Evolutionary conservation across 305 asterid genomes (phyloP), one percentile per base, ranked within the genome.

Genomic region (Lippia alba): DNA sequence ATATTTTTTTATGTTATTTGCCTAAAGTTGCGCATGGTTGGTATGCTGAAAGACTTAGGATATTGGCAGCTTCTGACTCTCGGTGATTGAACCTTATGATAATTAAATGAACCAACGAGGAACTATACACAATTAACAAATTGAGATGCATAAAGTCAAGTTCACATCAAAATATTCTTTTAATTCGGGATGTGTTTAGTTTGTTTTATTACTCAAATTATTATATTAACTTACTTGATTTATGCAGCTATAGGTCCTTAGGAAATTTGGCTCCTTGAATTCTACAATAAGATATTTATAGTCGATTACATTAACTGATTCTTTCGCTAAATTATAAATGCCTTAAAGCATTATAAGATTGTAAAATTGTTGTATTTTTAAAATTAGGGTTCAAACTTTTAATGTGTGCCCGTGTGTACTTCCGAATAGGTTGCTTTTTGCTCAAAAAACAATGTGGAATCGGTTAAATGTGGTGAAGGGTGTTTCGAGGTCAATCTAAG

Each of bases 11-110:
- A 50, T 57, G 24, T 70, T 61, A 73, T 69, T 78, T 61, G 57
- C 85, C 84, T 71, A 63, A 80, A 78, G 50, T 78, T 79, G 71
- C 75, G 82, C 84, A 53, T 12, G 66, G 53, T 81, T 33, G 72
- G 76, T 79, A 61, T 59, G 66, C 65, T 39, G 66, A 36, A 54
- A 33, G n/a, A 48, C 32, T 55, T 62, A 40, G 24, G 59, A 59
- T 16, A 67, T 73, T 74, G 74, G 74, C 55, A 54, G 71, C 67
- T 67, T 73, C 57, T 76, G 75, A 64, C 76, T 59, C 56, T 62
- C 14, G 50, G 55, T 48, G 18, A 58, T 56, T 75, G 66, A 58
- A 66, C 56, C 46, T 34, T 66, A 4, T n/a, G n/a, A n/a, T 9
- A 57, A 62, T 57, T 44, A 44, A 8, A 44, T 44, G 12, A 7